A percentile compares a stretch with the other conserved stretches of the same genome.
Conservation (phyloP, 352 stramenopile genomes). For the Thalassiosira hispida region DNA sequence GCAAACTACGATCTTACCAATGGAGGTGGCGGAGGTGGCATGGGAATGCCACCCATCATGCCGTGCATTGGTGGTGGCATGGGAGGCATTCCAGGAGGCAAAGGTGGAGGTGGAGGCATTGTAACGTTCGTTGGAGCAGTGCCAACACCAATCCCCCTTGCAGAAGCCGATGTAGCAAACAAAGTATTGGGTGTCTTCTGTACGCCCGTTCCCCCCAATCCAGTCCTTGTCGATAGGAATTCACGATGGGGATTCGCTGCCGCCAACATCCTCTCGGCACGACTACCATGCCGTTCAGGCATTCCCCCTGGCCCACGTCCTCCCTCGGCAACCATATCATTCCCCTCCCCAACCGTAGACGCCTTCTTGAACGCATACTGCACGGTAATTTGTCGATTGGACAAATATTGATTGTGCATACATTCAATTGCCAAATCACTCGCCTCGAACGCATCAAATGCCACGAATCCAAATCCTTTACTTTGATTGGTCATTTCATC, state of each 20-base stretch:
- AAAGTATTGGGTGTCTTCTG: conserved; percentile 59
- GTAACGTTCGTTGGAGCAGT: background rate
- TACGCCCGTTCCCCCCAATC: conserved; percentile 33
- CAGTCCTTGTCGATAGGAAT: conserved; percentile 44
- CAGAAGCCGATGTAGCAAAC: conserved; percentile 49
- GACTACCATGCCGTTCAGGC: conserved; percentile 77
- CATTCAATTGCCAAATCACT: conserved; percentile 98
- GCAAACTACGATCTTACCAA: no score
- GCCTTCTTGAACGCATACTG: conserved; percentile 99
- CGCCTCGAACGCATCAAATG: conserved; percentile 96
- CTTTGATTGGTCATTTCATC: conserved; percentile 90
- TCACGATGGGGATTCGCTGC: conserved; percentile 64
- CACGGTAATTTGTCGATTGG: conserved; percentile 96
- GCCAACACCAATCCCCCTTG: conserved; percentile 4
- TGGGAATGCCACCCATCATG: conserved; percentile 11
- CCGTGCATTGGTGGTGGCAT: background rate
- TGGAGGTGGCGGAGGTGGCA: conserved; percentile 47
- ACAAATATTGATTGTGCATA: conserved; percentile 99
- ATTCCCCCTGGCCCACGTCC: conserved; percentile 36
- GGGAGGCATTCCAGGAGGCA: conserved; percentile 5
- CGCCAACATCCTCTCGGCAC: conserved; percentile 87
- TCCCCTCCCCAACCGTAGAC: conserved; percentile 80
- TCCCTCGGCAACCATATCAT: conserved; percentile 54
- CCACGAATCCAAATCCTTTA: conserved; percentile 97
- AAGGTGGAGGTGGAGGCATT: conserved; percentile 6